Base-by-base conservation (phyloP, 192 early-diverging fungal genomes). In the Allomyces javanicus region DNA sequence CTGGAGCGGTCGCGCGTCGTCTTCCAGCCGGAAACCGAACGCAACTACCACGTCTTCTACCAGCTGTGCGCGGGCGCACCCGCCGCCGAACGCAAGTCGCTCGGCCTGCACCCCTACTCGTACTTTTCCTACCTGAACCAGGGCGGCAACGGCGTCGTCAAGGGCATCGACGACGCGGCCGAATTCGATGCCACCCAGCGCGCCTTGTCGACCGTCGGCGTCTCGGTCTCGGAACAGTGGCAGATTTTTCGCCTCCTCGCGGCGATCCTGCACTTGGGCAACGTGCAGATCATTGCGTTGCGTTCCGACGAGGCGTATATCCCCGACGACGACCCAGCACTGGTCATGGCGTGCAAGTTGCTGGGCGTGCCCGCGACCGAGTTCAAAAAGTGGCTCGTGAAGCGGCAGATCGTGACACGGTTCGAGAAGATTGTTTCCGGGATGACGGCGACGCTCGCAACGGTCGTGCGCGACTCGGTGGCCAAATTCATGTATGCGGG, bases 21-120 rank as follows among this genome's bases (percentile, higher is more conserved):
- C 55, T 93, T 87, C 77, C 96, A 99, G 75, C 93, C 94, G 4
- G 79, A 84, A 27, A 82, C 79, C 1, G 94, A 97, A 76, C 82
- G 95, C 70, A 96, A 95, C 80, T 99, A 97, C 80, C 96, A 99
- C 81, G 89, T 99, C 72, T 99, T 99, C 75, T 99, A 99, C 78
- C 96, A 99, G 14, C 83, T 99, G 45, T 95, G 92, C 76, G 85
- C 91, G 21, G 94, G 87, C 63, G 86, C 84, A 7, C 89, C 91
- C 21, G 77, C 84, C 5, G 91, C 85, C 19, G 50, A n/a, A n/a
- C 21, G 12, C 50, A n/a, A 58, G 50, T 21, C 12, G 17, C 21
- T 58, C 12, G 12, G 12, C 50, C 12, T 58, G 12, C 50, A 58
- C 50, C 21, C 50, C 1, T 58, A n/a, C 21, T n/a, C 17, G 14